phyloP scores from a whole-genome alignment of 306 rosid species.

The Castanea sativa region DNA sequence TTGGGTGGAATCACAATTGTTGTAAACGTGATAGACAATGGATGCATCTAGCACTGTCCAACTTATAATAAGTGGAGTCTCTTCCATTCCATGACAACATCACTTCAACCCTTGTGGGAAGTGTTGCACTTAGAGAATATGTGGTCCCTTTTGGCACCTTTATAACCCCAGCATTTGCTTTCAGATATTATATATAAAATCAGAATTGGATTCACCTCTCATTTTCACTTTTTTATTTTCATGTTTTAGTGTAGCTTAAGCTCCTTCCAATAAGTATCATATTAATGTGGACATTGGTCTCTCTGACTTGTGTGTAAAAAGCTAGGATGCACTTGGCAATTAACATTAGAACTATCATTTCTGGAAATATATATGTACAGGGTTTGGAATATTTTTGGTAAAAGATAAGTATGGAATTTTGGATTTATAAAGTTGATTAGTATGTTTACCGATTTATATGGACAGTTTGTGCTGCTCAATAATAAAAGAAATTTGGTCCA shows the following conservation, averaged over 20 bases:
- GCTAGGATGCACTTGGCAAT: neutral
- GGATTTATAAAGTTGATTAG: neutral
- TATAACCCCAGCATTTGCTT: constrained; percentile 11
- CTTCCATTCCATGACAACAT: constrained; percentile 27
- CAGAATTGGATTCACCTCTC: constrained; percentile 58
- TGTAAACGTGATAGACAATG: constrained; percentile 36
- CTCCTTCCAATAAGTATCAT: constrained; percentile 38
- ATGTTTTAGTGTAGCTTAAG: constrained; percentile 23
- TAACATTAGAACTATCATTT: constrained; percentile 1
- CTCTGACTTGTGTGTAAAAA: constrained; percentile 34
- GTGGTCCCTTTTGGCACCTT: constrained; percentile 48
- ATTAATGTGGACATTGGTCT: constrained; percentile 29
- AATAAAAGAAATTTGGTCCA: neutral
- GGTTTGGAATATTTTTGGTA: neutral
- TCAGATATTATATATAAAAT: constrained; percentile 12
- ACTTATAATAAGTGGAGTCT: constrained; percentile 23
- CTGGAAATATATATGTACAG: neutral
- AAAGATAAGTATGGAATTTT: neutral
- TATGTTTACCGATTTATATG: neutral
- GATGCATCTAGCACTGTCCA: constrained; percentile 33
- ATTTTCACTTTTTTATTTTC: constrained; percentile 19
- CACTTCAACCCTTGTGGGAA: constrained; percentile 5
- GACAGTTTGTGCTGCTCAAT: neutral
- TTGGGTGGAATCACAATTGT: constrained; percentile 22
- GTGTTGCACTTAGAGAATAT: constrained; percentile 16